These are phyloP conservation scores for Penicillium arizonense DNA, from an alignment of 495 filamentous ascomycete genomes.

Conservation along the genomic window DNA sequence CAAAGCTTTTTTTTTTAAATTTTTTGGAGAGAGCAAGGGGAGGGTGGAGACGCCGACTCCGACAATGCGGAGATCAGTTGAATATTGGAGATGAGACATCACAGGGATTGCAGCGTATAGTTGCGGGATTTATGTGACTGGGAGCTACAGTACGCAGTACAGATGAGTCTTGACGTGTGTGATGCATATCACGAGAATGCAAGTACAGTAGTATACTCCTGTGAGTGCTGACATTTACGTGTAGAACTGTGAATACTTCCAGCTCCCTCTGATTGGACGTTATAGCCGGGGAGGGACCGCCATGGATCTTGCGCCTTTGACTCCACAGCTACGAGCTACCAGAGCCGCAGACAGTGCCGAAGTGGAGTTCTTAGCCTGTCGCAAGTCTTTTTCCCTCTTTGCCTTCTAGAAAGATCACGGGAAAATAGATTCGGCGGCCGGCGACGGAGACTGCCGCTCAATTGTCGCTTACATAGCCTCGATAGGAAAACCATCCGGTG, in stretches of 20 bases:
- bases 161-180: neutral
- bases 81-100: neutral
- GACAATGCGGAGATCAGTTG: slow-evolving; percentile 14
- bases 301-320: slow-evolving; percentile 4
- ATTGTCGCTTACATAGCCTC: neutral
- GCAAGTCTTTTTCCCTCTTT: neutral
- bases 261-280: slow-evolving; percentile 13
- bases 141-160: slow-evolving; percentile 13
- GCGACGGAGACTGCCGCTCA: slow-evolving; percentile 22
- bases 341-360: slow-evolving; percentile 34
- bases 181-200: neutral
- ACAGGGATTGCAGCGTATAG: no score
- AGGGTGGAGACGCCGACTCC: slow-evolving; percentile 17
- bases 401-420: slow-evolving; percentile 5
- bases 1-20: slow-evolving; percentile 31
- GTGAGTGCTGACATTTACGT: slow-evolving; percentile 7
- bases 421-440: slow-evolving; percentile 9
- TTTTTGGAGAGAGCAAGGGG: neutral
- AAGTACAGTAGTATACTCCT: neutral
- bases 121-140: slow-evolving; percentile 3
- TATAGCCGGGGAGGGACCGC: slow-evolving; percentile 19
- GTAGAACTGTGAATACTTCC: slow-evolving; percentile 7
- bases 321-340: slow-evolving; percentile 28
- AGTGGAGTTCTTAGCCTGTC: slow-evolving; percentile 14
- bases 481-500: slow-evolving; percentile 1